A percentile compares a stretch with the other conserved stretches of the same genome.
phyloP scores from a whole-genome alignment of 768 basidiomycete species.

The Lanmaoa pseudosensibilis region DNA sequence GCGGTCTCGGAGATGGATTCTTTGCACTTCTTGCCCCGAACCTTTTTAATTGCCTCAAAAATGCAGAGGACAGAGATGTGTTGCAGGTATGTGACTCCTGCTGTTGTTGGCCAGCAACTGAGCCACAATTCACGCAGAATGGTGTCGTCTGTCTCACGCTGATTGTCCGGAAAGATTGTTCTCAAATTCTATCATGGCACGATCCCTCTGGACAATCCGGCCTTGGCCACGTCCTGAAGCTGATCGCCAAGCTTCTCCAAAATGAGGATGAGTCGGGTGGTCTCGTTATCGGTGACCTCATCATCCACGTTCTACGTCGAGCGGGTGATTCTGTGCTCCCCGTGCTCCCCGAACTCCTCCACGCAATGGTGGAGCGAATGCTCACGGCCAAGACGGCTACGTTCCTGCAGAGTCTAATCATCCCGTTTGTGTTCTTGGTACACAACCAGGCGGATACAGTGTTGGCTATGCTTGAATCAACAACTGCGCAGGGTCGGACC shows the following conservation, averaged over 20 bases:
- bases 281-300: slow-evolving; percentile 89
- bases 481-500: slow-evolving; percentile 54
- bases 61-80: slow-evolving; percentile 84
- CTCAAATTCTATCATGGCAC: slow-evolving; percentile 77
- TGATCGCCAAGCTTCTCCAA: slow-evolving; percentile 77
- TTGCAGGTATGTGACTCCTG: slow-evolving; percentile 52
- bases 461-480: slow-evolving; percentile 72
- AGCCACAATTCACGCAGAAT: slow-evolving; percentile 49
- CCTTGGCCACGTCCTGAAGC: slow-evolving; percentile 66
- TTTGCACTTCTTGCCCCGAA: slow-evolving; percentile 72
- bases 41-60: slow-evolving; percentile 66
- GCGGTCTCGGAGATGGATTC: slow-evolving; percentile 76
- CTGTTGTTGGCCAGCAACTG: neutral
- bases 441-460: slow-evolving; percentile 83
- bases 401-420: slow-evolving; percentile 87
- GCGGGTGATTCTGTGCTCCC: slow-evolving; percentile 80
- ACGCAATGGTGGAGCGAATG: slow-evolving; percentile 82
- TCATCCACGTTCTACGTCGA: slow-evolving; percentile 87
- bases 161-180: slow-evolving; percentile 83
- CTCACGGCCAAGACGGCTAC: slow-evolving; percentile 84
- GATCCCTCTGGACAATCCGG: slow-evolving; percentile 69
- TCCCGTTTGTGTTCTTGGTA: slow-evolving; percentile 94
- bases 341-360: slow-evolving; percentile 83
- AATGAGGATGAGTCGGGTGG: slow-evolving; percentile 89
- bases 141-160: slow-evolving; percentile 80